Evolutionary conservation across 345 rosid species (phyloP).

Genomic region (Populus deltoides): DNA sequence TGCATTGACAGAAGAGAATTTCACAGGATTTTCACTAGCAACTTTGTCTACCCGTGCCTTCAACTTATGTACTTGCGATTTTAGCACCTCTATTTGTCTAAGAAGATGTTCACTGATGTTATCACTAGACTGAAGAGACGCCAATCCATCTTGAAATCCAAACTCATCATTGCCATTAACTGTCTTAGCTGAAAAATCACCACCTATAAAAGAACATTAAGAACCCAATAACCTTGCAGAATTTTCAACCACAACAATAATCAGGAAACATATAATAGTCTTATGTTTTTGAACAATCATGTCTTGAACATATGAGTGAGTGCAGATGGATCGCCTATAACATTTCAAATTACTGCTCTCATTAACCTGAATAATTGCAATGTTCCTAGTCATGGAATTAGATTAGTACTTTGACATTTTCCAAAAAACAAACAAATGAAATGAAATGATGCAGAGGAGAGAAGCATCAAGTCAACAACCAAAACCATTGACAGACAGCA

Average conservation of each 20-base stretch:
- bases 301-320: background rate
- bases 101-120: slow-evolving; percentile 54
- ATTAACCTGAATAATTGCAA: background rate
- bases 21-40: slow-evolving; percentile 52
- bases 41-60: slow-evolving; percentile 62
- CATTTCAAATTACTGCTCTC: background rate
- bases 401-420: background rate
- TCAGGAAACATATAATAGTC: background rate
- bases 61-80: slow-evolving; percentile 42
- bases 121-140: slow-evolving; percentile 45
- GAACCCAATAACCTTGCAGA: background rate
- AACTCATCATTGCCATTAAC: slow-evolving; percentile 34
- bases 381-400: background rate
- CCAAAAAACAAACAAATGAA: background rate
- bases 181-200: slow-evolving; percentile 38
- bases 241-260: background rate
- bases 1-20: slow-evolving; percentile 45
- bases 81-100: slow-evolving; percentile 52
- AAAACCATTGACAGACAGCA: background rate
- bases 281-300: background rate
- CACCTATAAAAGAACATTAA: background rate
- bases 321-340: background rate
- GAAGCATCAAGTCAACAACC: background rate
- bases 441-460: background rate
- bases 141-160: slow-evolving; percentile 39